A percentile compares a stretch with the other conserved stretches of the same genome.
phyloP scores from a whole-genome alignment of 2,329 filamentous ascomycete genomes.

The Calonectria naviculata region DNA sequence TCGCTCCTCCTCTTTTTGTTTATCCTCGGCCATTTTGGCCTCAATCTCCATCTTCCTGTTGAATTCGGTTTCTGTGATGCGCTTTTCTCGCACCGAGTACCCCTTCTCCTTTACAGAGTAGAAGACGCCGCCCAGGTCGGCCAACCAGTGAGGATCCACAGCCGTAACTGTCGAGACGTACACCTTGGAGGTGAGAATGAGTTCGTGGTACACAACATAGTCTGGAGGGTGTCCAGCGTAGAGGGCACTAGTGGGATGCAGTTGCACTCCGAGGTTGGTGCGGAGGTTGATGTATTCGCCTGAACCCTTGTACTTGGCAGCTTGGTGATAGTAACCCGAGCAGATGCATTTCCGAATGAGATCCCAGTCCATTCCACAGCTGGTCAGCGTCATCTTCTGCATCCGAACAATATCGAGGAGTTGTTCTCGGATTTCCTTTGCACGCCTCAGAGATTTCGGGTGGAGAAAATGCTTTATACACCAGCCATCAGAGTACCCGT shows the following conservation, averaged over 20 bases:
- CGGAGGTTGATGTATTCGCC: conserved; percentile 98
- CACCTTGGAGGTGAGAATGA: conserved; percentile 96
- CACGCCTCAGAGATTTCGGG: conserved; percentile 90
- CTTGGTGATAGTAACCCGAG: conserved; percentile 97
- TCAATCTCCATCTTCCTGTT: conserved; percentile 95
- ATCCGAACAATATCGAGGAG: conserved; percentile 93
- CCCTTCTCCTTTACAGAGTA: conserved; percentile 98
- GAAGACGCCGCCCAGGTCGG: conserved; percentile 95
- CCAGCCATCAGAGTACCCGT: conserved; percentile 91
- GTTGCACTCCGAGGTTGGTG: conserved; percentile 91
- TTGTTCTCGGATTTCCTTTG: conserved; percentile 95
- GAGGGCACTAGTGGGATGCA: conserved; percentile 93
- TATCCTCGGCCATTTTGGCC: conserved; percentile 89
- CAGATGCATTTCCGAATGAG: conserved; percentile 96
- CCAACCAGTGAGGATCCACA: conserved; percentile 97
- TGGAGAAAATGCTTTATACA: conserved; percentile 94
- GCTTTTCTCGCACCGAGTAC: conserved; percentile 87
- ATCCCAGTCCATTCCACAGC: conserved; percentile 98
- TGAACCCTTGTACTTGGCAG: conserved; percentile 93
- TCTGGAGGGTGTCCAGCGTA: conserved; percentile 97
- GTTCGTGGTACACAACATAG: conserved; percentile 97
- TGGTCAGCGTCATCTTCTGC: conserved; percentile 88
- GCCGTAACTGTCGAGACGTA: conserved; percentile 98
- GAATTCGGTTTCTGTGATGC: conserved; percentile 90
- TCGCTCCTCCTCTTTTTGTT: conserved; percentile 72